phyloP scores from a whole-genome alignment of 805 yeast genomes.

The Candida argentea region DNA sequence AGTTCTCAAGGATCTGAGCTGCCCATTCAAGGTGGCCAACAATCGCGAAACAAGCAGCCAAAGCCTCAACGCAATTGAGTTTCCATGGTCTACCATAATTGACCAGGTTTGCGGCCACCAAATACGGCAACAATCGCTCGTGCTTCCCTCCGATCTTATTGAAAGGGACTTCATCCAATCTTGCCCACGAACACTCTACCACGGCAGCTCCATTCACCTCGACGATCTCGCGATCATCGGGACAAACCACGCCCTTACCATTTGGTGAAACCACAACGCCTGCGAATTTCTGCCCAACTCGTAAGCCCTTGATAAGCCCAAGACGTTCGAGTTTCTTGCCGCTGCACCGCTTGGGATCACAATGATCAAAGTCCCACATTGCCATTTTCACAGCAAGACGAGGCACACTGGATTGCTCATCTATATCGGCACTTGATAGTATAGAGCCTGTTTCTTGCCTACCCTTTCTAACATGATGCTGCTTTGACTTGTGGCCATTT shows the following conservation, averaged over 20 bases:
- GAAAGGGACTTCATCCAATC: constrained; percentile 95
- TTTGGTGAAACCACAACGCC: constrained; percentile 92
- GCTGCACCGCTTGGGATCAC: constrained; percentile 95
- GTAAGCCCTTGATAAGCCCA: constrained; percentile 66
- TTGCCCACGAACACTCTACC: constrained; percentile 98
- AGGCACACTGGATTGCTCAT: constrained; percentile 10
- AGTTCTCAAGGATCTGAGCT: constrained; percentile 56
- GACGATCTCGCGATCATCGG: constrained; percentile 69
- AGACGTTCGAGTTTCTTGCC: constrained; percentile 89
- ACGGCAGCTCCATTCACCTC: constrained; percentile 88
- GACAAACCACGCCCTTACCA: constrained; percentile 84
- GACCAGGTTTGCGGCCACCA: constrained; percentile 95
- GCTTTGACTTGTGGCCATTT: constrained; percentile 49
- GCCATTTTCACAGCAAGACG: constrained; percentile 78
- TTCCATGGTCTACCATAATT: constrained; percentile 96
- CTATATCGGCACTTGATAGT: constrained; percentile 14
- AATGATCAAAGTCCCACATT: constrained; percentile 99
- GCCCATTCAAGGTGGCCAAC: constrained; percentile 93
- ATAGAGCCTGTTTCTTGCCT: constrained; percentile 21
- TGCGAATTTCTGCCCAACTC: constrained; percentile 88
- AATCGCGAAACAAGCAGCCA: constrained; percentile 94
- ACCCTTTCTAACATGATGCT: constrained; percentile 35
- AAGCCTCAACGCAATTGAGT: constrained; percentile 91
- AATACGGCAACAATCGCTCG: constrained; percentile 80
- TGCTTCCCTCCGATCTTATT: constrained; percentile 82